Conservation (phyloP, 192 early-diverging fungal species). For the Podila epigama region DNA sequence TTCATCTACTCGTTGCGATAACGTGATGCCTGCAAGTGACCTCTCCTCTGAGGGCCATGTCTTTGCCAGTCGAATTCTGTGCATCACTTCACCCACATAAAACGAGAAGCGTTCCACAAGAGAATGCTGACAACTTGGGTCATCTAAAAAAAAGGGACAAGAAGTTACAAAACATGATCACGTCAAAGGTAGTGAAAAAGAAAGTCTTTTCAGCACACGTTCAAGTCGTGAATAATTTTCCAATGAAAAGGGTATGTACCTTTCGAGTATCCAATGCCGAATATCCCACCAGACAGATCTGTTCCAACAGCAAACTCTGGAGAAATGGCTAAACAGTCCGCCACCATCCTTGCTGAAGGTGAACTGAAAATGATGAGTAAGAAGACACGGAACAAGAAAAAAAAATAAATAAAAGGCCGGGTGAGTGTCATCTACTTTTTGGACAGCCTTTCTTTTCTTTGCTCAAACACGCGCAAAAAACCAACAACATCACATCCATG, state of each 20-base stretch:
- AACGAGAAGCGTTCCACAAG: conserved; percentile 40
- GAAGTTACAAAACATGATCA: neutral
- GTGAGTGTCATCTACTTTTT: no score
- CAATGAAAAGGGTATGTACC: neutral
- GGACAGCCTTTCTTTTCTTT: neutral
- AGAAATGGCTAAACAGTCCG: conserved; percentile 36
- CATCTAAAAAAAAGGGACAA: neutral
- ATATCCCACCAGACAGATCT: conserved; percentile 27
- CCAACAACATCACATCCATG: no score
- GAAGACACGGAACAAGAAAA: neutral
- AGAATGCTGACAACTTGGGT: conserved; percentile 20
- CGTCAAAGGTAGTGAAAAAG: neutral
- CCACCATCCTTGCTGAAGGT: conserved; percentile 12
- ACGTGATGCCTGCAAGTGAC: conserved; percentile 13
- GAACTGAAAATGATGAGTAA: conserved; percentile 4
- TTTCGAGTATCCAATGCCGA: conserved; percentile 35
- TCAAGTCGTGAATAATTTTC: neutral
- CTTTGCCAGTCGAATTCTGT: conserved; percentile 24
- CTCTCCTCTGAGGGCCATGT: conserved; percentile 23
- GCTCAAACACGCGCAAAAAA: no score
- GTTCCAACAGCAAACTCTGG: conserved; percentile 28
- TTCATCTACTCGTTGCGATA: neutral
- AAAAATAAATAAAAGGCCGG: no score
- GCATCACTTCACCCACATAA: conserved; percentile 27
- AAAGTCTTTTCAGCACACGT: no score